Percentiles rank a stretch among this genome's conserved stretches.
Conservation (phyloP, 2,329 filamentous ascomycete species). For the Metarhizium humberi region DNA sequence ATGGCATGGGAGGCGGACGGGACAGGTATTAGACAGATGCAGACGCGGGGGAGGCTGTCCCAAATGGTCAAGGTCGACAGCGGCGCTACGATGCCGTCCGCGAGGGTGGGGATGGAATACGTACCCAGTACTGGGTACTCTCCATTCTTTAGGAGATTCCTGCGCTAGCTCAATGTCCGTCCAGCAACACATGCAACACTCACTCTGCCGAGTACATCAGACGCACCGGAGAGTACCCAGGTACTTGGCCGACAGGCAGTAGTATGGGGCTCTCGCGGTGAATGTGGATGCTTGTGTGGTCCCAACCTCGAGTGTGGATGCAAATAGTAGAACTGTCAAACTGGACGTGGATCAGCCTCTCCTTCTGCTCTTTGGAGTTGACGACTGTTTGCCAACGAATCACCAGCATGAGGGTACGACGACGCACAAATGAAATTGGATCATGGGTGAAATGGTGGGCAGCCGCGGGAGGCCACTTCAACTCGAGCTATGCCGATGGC, state of each 20-base stretch:
- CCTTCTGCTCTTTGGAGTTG: neutral
- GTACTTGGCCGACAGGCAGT: neutral
- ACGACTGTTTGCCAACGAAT: neutral
- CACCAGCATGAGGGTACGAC: neutral
- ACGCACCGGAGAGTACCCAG: too few species aligned
- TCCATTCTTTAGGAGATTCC: neutral
- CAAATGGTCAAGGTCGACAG: neutral
- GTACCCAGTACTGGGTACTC: neutral
- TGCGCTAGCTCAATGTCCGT: neutral
- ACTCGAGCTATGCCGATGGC: neutral
- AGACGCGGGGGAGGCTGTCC: conserved; percentile 3
- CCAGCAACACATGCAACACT: too few species aligned
- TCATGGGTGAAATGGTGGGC: neutral
- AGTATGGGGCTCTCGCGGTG: neutral
- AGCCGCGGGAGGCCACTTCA: neutral
- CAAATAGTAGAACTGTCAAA: neutral
- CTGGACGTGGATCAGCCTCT: neutral
- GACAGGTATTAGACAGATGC: neutral
- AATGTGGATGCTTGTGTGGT: neutral
- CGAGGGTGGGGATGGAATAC: neutral
- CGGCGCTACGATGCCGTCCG: neutral
- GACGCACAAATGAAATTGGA: neutral
- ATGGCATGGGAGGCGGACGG: too few species aligned
- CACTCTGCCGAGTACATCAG: too few species aligned
- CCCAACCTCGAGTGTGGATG: neutral